Evolutionary conservation across 495 filamentous ascomycete genomes (phyloP), one percentile per base, ranked within the genome.

Genomic region (Penicillium mononematosum): DNA sequence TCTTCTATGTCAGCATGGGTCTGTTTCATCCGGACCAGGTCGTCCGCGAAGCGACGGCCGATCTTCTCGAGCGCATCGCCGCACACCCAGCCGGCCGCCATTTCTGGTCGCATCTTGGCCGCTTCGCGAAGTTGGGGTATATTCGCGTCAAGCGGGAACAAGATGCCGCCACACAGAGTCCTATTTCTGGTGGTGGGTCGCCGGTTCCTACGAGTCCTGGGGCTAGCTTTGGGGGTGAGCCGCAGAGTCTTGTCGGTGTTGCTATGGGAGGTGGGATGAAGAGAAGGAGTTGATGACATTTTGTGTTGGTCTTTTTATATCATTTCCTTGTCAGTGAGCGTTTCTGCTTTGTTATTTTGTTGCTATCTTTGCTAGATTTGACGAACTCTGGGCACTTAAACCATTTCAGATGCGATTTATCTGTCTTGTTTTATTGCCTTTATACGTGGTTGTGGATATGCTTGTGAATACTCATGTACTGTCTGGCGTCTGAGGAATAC

Each of bases 1-100:
- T 99, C 20, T 98, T 98, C 73, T 96, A 96, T 61, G 71, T 99
- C 32, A 87, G 86, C 39, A 83, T 98, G 55, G 94, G 94, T 4
- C 79, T 99, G n/a, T 96, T 97, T 68, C 94, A 99, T 76, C 90
- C 90, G 38, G 81, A 90, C 54, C 78, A 77, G 32, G 88, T 88
- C 53, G 92, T 96, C 25, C 82, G 94, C 41, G 74, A 89, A 61
- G 84, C 83, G 39, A 87, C 88, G 5, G 90, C 89, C 16, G 88
- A 89, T 36, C 77, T 98, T 38, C 72, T 99, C 22, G 91, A 92
- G 58, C 79, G 92, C 14, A 88, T 99, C 50, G 81, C 83, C 49
- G 82, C 83, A 45, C 93, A 99, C 75, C 88, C 93, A 68, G 94
- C 91, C 27, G 94, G 94, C 1, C 83, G 89, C 56, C 92, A 96